Evolutionary conservation across 1,139 yeast species (phyloP).

Genomic region (Diutina neorugosa): DNA sequence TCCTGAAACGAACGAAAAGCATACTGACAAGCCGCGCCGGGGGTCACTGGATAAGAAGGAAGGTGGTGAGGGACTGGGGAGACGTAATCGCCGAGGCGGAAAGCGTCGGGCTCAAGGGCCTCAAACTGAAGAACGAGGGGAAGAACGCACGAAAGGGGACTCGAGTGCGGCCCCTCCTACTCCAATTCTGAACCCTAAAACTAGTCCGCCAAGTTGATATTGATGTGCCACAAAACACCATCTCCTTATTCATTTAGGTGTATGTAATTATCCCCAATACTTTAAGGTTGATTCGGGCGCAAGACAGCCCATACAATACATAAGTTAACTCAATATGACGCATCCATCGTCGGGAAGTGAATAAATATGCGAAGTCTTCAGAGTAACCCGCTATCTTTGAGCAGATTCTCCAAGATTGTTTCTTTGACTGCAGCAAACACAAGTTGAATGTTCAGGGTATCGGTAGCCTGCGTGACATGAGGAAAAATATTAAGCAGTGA

Average conservation of each 20-base stretch:
- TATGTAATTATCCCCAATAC: background rate
- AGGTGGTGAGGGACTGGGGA: background rate
- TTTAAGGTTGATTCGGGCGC: background rate
- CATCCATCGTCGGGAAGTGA: constrained; percentile 4
- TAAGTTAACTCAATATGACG: constrained; percentile 1
- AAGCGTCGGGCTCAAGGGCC: background rate
- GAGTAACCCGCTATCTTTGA: constrained; percentile 76
- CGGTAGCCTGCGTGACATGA: constrained; percentile 91
- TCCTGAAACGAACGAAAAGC: background rate
- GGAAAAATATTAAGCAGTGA: constrained; percentile 78
- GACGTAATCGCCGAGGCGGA: background rate
- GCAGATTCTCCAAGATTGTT: constrained; percentile 72
- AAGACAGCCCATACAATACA: background rate
- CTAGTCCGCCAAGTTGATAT: background rate
- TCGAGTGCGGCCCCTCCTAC: background rate
- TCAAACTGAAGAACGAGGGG: background rate
- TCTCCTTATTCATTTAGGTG: background rate
- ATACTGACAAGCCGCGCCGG: background rate
- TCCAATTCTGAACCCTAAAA: background rate
- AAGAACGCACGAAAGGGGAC: background rate
- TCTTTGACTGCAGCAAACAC: constrained; percentile 91
- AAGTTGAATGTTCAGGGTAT: constrained; percentile 74
- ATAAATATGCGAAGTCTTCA: constrained; percentile 10
- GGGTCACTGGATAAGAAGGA: background rate
- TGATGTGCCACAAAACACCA: background rate